phyloP scores from a whole-genome alignment of 345 rosid genomes.

The Hypericum perforatum region DNA sequence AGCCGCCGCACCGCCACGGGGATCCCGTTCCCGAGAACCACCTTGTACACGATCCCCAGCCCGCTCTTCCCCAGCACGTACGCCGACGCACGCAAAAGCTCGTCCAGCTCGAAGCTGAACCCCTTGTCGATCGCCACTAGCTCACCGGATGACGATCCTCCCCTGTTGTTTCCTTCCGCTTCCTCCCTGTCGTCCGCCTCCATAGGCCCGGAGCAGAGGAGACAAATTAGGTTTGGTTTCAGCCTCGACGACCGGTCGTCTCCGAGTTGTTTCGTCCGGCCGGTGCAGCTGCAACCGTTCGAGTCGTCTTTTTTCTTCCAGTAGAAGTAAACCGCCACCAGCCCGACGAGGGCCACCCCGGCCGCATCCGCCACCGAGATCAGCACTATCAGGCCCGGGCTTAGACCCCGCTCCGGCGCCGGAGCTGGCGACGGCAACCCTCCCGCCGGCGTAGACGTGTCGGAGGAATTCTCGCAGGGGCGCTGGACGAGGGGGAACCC shows the following conservation, averaged over 20 bases:
- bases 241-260: slow-evolving; percentile 23
- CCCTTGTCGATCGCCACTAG: slow-evolving; percentile 86
- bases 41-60: slow-evolving; percentile 91
- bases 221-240: slow-evolving; percentile 15
- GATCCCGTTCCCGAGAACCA: slow-evolving; percentile 84
- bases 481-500: slow-evolving; percentile 85
- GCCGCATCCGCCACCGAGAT: slow-evolving; percentile 77
- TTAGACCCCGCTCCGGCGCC: slow-evolving; percentile 33
- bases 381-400: slow-evolving; percentile 57
- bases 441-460: slow-evolving; percentile 22
- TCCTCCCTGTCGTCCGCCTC: slow-evolving; percentile 47
- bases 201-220: slow-evolving; percentile 29
- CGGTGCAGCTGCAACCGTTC: slow-evolving; percentile 72
- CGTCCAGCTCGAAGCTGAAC: slow-evolving; percentile 88
- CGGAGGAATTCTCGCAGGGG: slow-evolving; percentile 34
- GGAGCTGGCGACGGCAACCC: slow-evolving; percentile 28
- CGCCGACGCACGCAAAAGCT: slow-evolving; percentile 88
- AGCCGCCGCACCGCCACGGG: slow-evolving; percentile 93
- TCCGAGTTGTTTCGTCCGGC: slow-evolving; percentile 49
- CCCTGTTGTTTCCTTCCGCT: slow-evolving; percentile 11
- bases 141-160: slow-evolving; percentile 53
- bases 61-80: slow-evolving; percentile 96
- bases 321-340: slow-evolving; percentile 59
- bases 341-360: slow-evolving; percentile 68
- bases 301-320: slow-evolving; percentile 84